Evolutionary conservation across 2,329 filamentous ascomycete species (phyloP), one percentile per base, ranked within the genome.

Genomic region (Colletotrichum incanum): DNA sequence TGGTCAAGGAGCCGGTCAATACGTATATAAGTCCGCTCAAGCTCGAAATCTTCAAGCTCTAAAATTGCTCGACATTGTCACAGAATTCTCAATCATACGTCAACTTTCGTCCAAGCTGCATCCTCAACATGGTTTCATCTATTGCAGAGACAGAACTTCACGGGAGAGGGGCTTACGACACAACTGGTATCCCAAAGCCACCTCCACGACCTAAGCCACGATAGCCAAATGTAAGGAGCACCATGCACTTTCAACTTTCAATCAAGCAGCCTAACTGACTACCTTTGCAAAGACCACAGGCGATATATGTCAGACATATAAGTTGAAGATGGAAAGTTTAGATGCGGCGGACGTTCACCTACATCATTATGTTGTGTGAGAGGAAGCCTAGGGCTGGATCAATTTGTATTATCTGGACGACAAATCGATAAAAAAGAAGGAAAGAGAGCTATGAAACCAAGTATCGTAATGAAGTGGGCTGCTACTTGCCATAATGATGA

Each of bases 131-230:
- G 45, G 12, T 5, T 23, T 5, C 2, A 49, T 5, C 8, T 23
- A 9, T 1, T 9, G n/a, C 3, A 23, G 12, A 23, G 0, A 23
- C 8, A 12, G 1, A 1, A 23, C 0, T 1, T n/a, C 45, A 9
- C 9, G 1, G 20, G 8, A 49, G 45, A 49, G 45, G 45, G 23
- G 45, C 20, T 49, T 49, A 49, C 20, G 45, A 49, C 45, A 49
- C 45, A 2, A 49, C 45, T 14, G 45, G 8, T 49, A n/a, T 49
- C 45, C 45, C n/a, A 7, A 12, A 49, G 18, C 45, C 45, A 6
- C 45, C 45, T 12, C 45, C 45, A 14, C 45, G 45, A 5, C 45
- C 45, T 9, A 23, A 49, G n/a, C 45, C 45, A 23, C n/a, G 45
- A 23, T 49, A 14, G 5, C 9, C 45, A 12, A 5, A 5, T 49